phyloP scores from a whole-genome alignment of 306 rosid species.

The Glycine soja region DNA sequence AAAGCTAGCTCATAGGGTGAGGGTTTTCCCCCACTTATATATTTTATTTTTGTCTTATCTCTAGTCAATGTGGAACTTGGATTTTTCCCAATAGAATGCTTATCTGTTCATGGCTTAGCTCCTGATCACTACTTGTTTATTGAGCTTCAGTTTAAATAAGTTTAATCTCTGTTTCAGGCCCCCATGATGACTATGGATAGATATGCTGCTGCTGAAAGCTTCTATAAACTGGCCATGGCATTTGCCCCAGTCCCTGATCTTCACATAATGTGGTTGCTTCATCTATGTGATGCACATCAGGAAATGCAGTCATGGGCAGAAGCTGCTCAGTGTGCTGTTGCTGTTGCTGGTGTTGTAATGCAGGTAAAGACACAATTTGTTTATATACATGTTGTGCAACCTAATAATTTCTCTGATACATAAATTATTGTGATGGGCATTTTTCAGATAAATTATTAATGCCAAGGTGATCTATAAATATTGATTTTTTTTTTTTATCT shows the following conservation, averaged over 20 bases:
- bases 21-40: too few species aligned
- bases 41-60: too few species aligned
- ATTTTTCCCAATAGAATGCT: background rate
- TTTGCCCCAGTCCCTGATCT: conserved; percentile 99
- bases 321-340: conserved; percentile 99
- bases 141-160: conserved; percentile 34
- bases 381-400: conserved; percentile 6
- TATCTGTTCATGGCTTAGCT: conserved; percentile 20
- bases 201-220: conserved; percentile 96
- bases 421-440: conserved; percentile 12
- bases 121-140: conserved; percentile 28
- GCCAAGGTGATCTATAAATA: background rate
- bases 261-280: conserved; percentile 99
- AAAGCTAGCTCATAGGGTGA: too few species aligned
- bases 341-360: conserved; percentile 98
- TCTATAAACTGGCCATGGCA: conserved; percentile 92
- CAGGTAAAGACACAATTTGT: conserved; percentile 63
- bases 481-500: background rate
- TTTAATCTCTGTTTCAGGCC: conserved; percentile 58
- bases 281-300: conserved; percentile 97
- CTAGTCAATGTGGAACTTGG: too few species aligned
- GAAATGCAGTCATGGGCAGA: conserved; percentile 99
- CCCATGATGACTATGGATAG: conserved; percentile 93
- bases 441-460: conserved; percentile 17
- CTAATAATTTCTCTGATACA: conserved; percentile 13